Conservation (phyloP, 2,329 filamentous ascomycete genomes). For the Periconia sp. region DNA sequence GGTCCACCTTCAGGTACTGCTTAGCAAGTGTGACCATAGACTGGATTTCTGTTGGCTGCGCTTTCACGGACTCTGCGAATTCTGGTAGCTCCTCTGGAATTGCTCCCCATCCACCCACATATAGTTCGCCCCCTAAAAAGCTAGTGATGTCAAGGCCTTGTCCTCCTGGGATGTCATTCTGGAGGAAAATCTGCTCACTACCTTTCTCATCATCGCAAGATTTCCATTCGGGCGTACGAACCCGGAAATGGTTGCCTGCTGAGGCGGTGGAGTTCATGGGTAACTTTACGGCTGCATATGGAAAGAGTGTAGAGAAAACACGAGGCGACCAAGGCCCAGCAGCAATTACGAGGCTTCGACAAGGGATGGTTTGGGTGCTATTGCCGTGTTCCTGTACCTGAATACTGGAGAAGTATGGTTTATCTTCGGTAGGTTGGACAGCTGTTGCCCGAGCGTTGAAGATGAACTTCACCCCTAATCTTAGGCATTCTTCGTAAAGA, state of each 20-base stretch:
- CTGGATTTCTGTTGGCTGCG: not conserved
- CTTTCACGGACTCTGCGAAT: not conserved
- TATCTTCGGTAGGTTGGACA: too few relatives aligned
- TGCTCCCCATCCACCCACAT: slow-evolving; percentile 1
- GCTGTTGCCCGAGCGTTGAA: too few relatives aligned
- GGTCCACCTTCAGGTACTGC: not conserved
- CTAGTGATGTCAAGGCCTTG: slow-evolving; percentile 1
- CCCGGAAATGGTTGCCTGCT: slow-evolving; percentile 3
- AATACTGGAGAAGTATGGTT: too few relatives aligned
- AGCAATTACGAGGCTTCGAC: slow-evolving; percentile 69
- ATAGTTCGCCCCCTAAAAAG: not conserved
- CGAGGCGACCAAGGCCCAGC: slow-evolving; percentile 74
- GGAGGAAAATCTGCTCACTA: slow-evolving; percentile 1
- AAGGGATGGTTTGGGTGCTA: too few relatives aligned
- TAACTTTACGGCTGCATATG: slow-evolving; percentile 23
- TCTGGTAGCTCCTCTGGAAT: slow-evolving; percentile 1
- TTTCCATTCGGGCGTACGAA: not conserved
- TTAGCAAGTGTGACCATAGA: not conserved
- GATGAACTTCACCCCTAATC: too few relatives aligned
- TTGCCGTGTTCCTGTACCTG: too few relatives aligned
- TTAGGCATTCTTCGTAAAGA: too few relatives aligned
- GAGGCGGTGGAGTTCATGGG: slow-evolving; percentile 1
- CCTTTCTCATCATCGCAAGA: not conserved
- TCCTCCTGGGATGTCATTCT: not conserved
- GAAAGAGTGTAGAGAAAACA: slow-evolving; percentile 72